phyloP scores from a whole-genome alignment of 805 yeast genomes.

The Ogataea haglerorum region DNA sequence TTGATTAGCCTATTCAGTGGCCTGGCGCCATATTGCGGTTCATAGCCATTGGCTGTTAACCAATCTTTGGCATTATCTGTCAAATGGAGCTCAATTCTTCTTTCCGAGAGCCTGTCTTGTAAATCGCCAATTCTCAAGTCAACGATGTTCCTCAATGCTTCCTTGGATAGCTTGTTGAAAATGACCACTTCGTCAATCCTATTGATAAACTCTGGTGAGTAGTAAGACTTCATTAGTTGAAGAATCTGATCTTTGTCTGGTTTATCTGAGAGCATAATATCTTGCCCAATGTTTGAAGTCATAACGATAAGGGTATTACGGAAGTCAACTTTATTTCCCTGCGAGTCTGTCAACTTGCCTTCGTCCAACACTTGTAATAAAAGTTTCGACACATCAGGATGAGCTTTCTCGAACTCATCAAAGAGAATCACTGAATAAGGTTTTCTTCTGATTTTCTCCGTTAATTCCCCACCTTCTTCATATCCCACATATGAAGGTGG shows the following conservation, averaged over 20 bases:
- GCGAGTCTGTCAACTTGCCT: constrained; percentile 91
- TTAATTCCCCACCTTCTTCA: constrained; percentile 93
- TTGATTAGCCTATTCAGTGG: constrained; percentile 91
- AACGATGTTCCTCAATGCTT: constrained; percentile 72
- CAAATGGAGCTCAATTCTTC: constrained; percentile 60
- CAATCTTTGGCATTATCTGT: constrained; percentile 67
- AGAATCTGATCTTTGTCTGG: constrained; percentile 57
- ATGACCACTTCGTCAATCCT: constrained; percentile 92
- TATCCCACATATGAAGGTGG: constrained; percentile 98
- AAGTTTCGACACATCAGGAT: constrained; percentile 89
- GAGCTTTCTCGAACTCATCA: constrained; percentile 97
- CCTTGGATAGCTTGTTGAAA: constrained; percentile 82
- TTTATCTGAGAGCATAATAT: constrained; percentile 69
- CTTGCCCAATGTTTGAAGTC: constrained; percentile 98
- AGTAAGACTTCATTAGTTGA: constrained; percentile 64
- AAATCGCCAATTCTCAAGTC: constrained; percentile 82
- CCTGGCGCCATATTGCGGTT: constrained; percentile 90
- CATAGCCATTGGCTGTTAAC: constrained; percentile 85
- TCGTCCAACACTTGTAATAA: constrained; percentile 91
- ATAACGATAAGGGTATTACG: constrained; percentile 91
- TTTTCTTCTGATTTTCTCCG: constrained; percentile 93
- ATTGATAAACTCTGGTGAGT: constrained; percentile 94
- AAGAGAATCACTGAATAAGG: constrained; percentile 91
- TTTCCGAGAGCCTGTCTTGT: constrained; percentile 70
- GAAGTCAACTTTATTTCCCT: constrained; percentile 92